These are phyloP conservation scores for Phytophthora podocarpi DNA, from an alignment of 352 stramenopile genomes.

Conservation along the genomic window DNA sequence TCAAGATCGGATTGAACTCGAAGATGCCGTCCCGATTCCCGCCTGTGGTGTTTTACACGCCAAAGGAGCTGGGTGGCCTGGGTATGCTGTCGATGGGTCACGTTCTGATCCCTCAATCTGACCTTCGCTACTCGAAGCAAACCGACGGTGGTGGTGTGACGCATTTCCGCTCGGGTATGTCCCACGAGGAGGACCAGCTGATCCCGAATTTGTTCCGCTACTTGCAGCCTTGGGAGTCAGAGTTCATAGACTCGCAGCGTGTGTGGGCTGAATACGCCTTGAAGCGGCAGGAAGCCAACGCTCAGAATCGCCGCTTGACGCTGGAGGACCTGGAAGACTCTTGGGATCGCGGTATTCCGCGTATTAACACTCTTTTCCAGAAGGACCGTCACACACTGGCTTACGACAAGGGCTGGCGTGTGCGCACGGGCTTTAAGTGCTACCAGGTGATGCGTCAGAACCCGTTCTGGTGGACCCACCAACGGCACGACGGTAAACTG, in stretches of 20 bases:
- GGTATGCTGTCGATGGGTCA: constrained; percentile 99
- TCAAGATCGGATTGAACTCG: constrained; percentile 99
- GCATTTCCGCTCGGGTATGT: constrained; percentile 99
- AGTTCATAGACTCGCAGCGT: constrained; percentile 99
- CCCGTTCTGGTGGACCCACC: constrained; percentile 99
- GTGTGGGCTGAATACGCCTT: constrained; percentile 99
- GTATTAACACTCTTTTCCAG: constrained; percentile 97
- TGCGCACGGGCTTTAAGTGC: constrained; percentile 98
- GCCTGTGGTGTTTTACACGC: constrained; percentile 99
- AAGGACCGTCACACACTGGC: constrained; percentile 99
- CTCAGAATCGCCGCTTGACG: constrained; percentile 98
- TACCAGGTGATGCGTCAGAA: constrained; percentile 98
- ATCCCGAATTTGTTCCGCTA: constrained; percentile 99
- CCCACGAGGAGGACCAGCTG: constrained; percentile 98
- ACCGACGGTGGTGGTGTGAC: constrained; percentile 97
- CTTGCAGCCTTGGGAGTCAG: constrained; percentile 97
- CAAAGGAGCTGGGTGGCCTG: constrained; percentile 99
- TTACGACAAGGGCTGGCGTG: constrained; percentile 99
- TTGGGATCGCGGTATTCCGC: constrained; percentile 98
- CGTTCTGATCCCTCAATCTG: constrained; percentile 99
- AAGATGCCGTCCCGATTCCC: constrained; percentile 99
- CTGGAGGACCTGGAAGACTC: constrained; percentile 99
- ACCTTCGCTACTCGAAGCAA: constrained; percentile 99
- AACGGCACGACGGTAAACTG: constrained; percentile 99
- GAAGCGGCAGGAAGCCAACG: constrained; percentile 99